Base-by-base conservation (phyloP, 1,139 yeast genomes). In the Magnusiomyces sp. region DNA sequence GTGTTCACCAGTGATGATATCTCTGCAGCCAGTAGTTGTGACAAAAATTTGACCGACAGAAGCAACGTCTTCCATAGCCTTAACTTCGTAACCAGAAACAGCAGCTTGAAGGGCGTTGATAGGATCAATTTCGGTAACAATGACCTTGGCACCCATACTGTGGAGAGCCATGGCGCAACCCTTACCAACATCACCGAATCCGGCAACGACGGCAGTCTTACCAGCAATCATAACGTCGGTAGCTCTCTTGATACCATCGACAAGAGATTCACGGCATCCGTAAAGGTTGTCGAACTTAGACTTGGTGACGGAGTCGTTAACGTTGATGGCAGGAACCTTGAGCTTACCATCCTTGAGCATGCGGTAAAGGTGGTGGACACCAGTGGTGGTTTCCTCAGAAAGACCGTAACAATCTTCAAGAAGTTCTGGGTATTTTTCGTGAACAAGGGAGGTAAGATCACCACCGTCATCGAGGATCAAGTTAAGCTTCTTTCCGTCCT, bases 151-250 rank as follows among this genome's bases (percentile, higher is more conserved):
- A 77, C 99, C 99, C 97, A 92, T 90, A 69, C 95, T 92, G 76
- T 90, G 87, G 68, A 94, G 83, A 63, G 99, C 97, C 87, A 90
- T 85, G 70, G 97, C 97, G 80, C 98, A 92, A 74, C 99, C 99
- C 80, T 92, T 92, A 79, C 99, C 99, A 68, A 92, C 99, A 72
- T 92, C 99, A 82, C 99, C 99, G 79, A 83, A 92, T 74, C 99
- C 99, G 58, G 97, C 97, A 66, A 92, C 98, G 64, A 92, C 94
- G 59, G 97, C 95, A 68, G 89, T 94, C 79, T 92, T 92, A 79
- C 99, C 99, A 62, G 97, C 98, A 70, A 92, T 85, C 98, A 92
- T 94, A 65, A 92, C 98, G 69, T 92, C 99, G 68, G 99, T 92
- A 72, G 98, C 99, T 79, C 99, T 89, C 83, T 92, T 94, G 73